phyloP scores from a whole-genome alignment of 2,329 filamentous ascomycete genomes.

The Seiridium unicorne region DNA sequence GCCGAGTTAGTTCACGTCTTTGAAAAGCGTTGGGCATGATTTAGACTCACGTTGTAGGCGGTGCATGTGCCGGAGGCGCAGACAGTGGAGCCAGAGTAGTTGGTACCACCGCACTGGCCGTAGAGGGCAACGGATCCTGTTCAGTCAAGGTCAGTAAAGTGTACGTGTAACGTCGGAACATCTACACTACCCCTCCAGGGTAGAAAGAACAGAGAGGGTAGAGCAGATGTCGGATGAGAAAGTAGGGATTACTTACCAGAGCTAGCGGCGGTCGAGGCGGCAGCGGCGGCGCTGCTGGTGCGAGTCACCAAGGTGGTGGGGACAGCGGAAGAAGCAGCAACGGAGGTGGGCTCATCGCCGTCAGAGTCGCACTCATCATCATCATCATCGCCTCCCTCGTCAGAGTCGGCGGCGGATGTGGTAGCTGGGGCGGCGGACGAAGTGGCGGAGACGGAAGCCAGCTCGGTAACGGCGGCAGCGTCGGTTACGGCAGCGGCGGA shows the following conservation, averaged over 20 bases:
- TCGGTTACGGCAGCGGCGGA: neutral
- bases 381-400: neutral
- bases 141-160: too few relatives aligned
- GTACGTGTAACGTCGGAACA: too few relatives aligned
- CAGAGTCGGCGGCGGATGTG: neutral
- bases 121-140: conserved; percentile 8
- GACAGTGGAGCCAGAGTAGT: conserved; percentile 14
- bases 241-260: neutral
- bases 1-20: neutral
- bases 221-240: too few relatives aligned
- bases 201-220: too few relatives aligned
- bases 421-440: neutral
- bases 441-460: conserved; percentile 4
- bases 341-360: neutral
- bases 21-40: neutral
- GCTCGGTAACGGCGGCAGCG: neutral
- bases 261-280: conserved; percentile 3
- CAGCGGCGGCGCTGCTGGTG: conserved; percentile 3
- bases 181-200: too few relatives aligned
- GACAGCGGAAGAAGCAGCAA: neutral
- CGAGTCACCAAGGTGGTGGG: conserved; percentile 10
- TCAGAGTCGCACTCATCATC: conserved; percentile 6
- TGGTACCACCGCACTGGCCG: conserved; percentile 14
- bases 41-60: conserved; percentile 2
- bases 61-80: conserved; percentile 19